A percentile compares a stretch with the other conserved stretches of the same genome.
phyloP scores from a whole-genome alignment of 75 land plant species.

The Adiantum capillusveneris region DNA sequence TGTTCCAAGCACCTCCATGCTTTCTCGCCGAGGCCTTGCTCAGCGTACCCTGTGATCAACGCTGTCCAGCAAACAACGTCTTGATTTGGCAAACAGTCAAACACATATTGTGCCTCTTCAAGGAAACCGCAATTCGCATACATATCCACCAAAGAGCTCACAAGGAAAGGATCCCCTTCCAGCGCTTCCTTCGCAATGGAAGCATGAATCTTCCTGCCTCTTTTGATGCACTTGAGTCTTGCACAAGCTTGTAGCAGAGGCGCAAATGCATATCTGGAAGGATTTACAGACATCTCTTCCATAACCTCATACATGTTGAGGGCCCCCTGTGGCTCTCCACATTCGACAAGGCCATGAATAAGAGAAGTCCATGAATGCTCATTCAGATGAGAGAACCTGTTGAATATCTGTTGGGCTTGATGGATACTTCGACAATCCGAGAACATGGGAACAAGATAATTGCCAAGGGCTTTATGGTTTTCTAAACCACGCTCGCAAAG shows the following conservation, averaged over 20 bases:
- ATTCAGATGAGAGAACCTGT: slow-evolving; percentile 24
- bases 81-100: slow-evolving; percentile 13
- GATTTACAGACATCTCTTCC: slow-evolving; percentile 19
- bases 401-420: slow-evolving; percentile 24
- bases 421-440: slow-evolving; percentile 11
- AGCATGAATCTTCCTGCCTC: slow-evolving; percentile 31
- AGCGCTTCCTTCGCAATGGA: slow-evolving; percentile 15
- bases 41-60: slow-evolving; percentile 33
- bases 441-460: slow-evolving; percentile 8
- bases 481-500: too few relatives aligned
- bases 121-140: slow-evolving; percentile 17
- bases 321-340: slow-evolving; percentile 12
- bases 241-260: slow-evolving; percentile 26
- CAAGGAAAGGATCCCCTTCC: slow-evolving; percentile 14
- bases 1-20: slow-evolving; percentile 26
- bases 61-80: slow-evolving; percentile 38
- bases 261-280: slow-evolving; percentile 17
- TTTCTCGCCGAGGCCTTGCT: slow-evolving; percentile 19
- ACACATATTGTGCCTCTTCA: slow-evolving; percentile 14
- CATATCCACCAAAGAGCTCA: slow-evolving; percentile 29
- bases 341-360: slow-evolving; percentile 17
- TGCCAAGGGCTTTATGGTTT: too few relatives aligned
- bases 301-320: slow-evolving; percentile 18
- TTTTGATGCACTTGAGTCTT: slow-evolving; percentile 11
- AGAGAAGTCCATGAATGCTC: slow-evolving; percentile 34